Base-by-base conservation (phyloP, 2,329 filamentous ascomycete genomes). In the Colletotrichum viniferum region DNA sequence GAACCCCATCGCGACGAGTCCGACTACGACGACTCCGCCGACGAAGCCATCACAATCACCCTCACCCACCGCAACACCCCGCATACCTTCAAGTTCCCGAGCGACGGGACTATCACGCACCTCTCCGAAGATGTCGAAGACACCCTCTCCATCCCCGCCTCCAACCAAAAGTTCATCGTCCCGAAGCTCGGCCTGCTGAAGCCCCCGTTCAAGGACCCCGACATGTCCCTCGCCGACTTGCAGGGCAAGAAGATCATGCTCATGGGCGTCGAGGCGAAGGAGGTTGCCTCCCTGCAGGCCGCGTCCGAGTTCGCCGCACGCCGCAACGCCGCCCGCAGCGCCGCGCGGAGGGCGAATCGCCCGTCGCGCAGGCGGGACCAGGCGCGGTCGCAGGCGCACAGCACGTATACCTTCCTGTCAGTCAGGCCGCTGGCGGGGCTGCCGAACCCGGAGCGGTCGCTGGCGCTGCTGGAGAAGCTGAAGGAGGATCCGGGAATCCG, bases 401-500 rank as follows among this genome's bases (percentile, higher is more conserved):
- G 88, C 24, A 88, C 87, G 75, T 98, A 98, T 86, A 98, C 94
- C 0, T 99, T 99, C 85, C 90, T 93, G 77, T 91, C 91, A 1
- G 88, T 98, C 1, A 90, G 92, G 2, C 94, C 96, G 0, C 89
- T 99, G 0, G 86, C 91, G 0, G 92, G 96, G 80, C 92, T 98
- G 0, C 95, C 96, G 0, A 90, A 94, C 70, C 93, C 96, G 0
- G 89, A 93, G 28, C 92, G 92, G 69, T 94, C 93, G 13, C 88
- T 92, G 6, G 86, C 89, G 1, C 95, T 96, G 79, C 90, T 99
- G 3, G 88, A 94, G 82, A 91, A 94, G 1, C 88, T 99, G 5
- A 92, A 92, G 77, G 90, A 93, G 76, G 97, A 99, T 83, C 93
- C 95, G 0, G 97, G 97, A 9, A 96, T 99, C 84, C 93, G 93